A percentile compares a stretch with the other conserved stretches of the same genome.
Conservation (phyloP, 1,139 yeast species). For the Citeromyces hawaiiensis region DNA sequence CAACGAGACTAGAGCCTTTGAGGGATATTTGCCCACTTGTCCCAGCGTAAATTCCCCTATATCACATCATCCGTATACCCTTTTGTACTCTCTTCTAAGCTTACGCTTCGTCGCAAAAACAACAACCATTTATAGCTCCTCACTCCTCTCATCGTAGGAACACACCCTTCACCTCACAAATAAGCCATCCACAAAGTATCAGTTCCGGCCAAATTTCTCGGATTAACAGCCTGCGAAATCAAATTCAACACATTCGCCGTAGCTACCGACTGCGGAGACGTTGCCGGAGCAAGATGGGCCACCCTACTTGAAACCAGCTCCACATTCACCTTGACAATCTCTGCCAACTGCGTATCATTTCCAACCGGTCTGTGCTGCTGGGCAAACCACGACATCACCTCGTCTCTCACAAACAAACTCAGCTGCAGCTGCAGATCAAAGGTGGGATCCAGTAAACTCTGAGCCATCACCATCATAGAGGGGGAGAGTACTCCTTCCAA, state of each 20-base stretch:
- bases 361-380: slow-evolving; percentile 67
- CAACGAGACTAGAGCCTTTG: no score
- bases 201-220: slow-evolving; percentile 83
- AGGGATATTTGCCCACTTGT: no score
- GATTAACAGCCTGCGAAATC: slow-evolving; percentile 92
- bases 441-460: slow-evolving; percentile 83
- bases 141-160: not conserved
- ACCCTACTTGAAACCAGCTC: slow-evolving; percentile 66
- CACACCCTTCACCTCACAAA: no score
- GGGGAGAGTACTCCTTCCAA: slow-evolving; percentile 87
- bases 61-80: no score
- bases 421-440: slow-evolving; percentile 79
- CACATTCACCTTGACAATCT: slow-evolving; percentile 80
- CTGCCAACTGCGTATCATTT: slow-evolving; percentile 71
- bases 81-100: not conserved
- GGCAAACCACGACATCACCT: slow-evolving; percentile 85
- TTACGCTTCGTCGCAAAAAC: not conserved
- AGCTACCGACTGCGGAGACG: slow-evolving; percentile 39
- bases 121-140: no score
- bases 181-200: slow-evolving; percentile 97
- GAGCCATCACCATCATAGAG: slow-evolving; percentile 72
- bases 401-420: slow-evolving; percentile 89
- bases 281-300: slow-evolving; percentile 52
- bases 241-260: slow-evolving; percentile 87
- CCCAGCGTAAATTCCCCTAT: no score